Evolutionary conservation across 352 stramenopile species (phyloP), one percentile per base, ranked within the genome.

Genomic region (Globisporangium lucens): DNA sequence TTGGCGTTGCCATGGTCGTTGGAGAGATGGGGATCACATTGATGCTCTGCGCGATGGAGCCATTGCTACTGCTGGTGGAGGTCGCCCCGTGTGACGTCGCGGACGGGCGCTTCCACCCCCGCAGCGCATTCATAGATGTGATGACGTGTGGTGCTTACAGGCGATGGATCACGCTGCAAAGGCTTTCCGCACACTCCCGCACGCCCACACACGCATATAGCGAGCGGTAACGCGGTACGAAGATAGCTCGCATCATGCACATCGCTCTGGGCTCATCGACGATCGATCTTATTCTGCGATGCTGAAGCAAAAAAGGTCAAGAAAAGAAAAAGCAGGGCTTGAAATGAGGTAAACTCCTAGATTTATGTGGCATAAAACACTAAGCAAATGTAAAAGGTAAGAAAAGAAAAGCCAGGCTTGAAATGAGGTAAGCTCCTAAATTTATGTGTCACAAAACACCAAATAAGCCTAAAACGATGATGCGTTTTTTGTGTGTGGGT

Each of bases 101-200:
- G 10, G 60, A 33, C 27, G 22, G 38, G 22, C 49, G 47, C 35
- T 63, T 63, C 65, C 35, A 68, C 12, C 43, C 15, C 6, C 10
- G 60, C 59, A 67, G 35, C 35, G 47, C 49, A 20, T 24, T 47
- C 56, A 69, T 69, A 20, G 43, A 30, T 27, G 29, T 29, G 17
- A 43, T 29, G 30, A 1, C 1, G 9, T 17, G 7, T 43, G 30
- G 17, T 20, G 30, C 15, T 12, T 6, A 60, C 9, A 20, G 29
- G 30, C 30, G 17, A 1, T 47, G 17, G 58, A 1, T 20, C 10
- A 15, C 20, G 2, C 24, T 55, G 2, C 38, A 15, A 3, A 15
- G 7, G 5, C 58, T 49, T 43, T 10, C 27, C 49, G 35, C 33
- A 4, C n/a, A 20, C 27, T 56, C 27, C 51, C 27, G 9, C 17